These are phyloP conservation scores for Kodamaea arcana DNA, from an alignment of 1,139 yeast species.

Conservation along the genomic window DNA sequence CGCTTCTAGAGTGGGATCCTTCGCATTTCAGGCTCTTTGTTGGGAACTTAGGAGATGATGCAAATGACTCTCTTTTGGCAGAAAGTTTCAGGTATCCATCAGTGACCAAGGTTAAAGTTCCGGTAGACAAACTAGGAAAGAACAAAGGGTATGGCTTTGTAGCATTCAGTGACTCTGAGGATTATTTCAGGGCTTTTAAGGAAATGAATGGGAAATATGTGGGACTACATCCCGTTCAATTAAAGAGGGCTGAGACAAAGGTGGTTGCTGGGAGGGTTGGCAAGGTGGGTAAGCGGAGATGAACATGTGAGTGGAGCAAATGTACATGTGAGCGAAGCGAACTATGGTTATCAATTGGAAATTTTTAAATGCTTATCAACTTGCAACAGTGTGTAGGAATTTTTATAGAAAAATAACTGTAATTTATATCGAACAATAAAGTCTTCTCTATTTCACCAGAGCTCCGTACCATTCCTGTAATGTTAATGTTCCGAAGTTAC, in stretches of 20 bases:
- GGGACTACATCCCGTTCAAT: slow-evolving; percentile 69
- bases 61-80: slow-evolving; percentile 49
- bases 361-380: too few species aligned
- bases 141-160: slow-evolving; percentile 72
- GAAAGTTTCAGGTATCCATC: slow-evolving; percentile 53
- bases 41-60: slow-evolving; percentile 71
- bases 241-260: slow-evolving; percentile 62
- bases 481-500: too few species aligned
- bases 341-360: too few species aligned
- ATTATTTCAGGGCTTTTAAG: slow-evolving; percentile 64
- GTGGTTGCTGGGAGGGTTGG: slow-evolving; percentile 14
- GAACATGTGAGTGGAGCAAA: too few species aligned
- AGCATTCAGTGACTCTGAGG: slow-evolving; percentile 58
- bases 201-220: slow-evolving; percentile 75
- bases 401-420: too few species aligned
- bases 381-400: too few species aligned
- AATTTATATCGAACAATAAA: too few species aligned
- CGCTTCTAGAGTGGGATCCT: slow-evolving; percentile 58
- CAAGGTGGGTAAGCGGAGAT: background rate
- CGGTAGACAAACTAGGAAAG: slow-evolving; percentile 41
- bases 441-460: too few species aligned
- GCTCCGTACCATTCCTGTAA: too few species aligned
- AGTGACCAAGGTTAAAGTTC: slow-evolving; percentile 54
- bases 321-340: too few species aligned
- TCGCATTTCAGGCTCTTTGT: slow-evolving; percentile 70